Conservation (phyloP, 2,329 filamentous ascomycete genomes). For the Coniochaeta prunicola region DNA sequence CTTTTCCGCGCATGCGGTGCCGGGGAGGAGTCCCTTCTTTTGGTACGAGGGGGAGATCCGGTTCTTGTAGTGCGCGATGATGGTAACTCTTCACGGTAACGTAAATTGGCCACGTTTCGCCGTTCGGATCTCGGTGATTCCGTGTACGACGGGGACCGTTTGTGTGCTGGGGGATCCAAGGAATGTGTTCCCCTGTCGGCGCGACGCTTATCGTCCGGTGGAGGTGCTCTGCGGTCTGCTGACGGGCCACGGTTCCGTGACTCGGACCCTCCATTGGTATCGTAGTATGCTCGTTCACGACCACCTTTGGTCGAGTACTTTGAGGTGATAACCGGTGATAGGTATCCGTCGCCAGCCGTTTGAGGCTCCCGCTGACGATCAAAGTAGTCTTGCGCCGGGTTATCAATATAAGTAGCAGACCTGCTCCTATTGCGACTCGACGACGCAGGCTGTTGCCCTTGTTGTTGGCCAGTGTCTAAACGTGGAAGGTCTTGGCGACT, state of each 20-base stretch:
- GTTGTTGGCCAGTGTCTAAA: constrained; percentile 32
- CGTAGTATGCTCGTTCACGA: constrained; percentile 35
- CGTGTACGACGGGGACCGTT: constrained; percentile 21
- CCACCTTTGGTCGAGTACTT: constrained; percentile 27
- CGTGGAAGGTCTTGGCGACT: constrained; percentile 35
- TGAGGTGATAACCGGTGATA: constrained; percentile 34
- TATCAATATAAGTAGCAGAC: constrained; percentile 23
- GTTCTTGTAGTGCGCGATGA: constrained; percentile 14
- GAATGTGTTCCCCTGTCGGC: not conserved
- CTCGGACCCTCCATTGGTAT: constrained; percentile 13
- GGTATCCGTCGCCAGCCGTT: constrained; percentile 24
- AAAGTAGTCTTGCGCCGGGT: constrained; percentile 22
- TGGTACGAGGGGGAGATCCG: constrained; percentile 8
- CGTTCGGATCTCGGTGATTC: constrained; percentile 17
- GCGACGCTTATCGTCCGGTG: constrained; percentile 12
- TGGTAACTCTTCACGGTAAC: constrained; percentile 14
- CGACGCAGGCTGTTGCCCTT: constrained; percentile 18
- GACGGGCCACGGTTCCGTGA: constrained; percentile 9
- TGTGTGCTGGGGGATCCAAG: constrained; percentile 14
- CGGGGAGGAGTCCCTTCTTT: constrained; percentile 10
- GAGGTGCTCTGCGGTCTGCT: constrained; percentile 7
- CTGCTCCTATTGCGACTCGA: constrained; percentile 18
- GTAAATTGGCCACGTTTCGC: constrained; percentile 20
- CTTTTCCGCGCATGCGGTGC: constrained; percentile 21
- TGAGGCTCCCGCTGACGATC: constrained; percentile 16